Evolutionary conservation across 371 early-diverging fungal genomes (phyloP), one percentile per base, ranked within the genome.

Genomic region (Circinella minor): DNA sequence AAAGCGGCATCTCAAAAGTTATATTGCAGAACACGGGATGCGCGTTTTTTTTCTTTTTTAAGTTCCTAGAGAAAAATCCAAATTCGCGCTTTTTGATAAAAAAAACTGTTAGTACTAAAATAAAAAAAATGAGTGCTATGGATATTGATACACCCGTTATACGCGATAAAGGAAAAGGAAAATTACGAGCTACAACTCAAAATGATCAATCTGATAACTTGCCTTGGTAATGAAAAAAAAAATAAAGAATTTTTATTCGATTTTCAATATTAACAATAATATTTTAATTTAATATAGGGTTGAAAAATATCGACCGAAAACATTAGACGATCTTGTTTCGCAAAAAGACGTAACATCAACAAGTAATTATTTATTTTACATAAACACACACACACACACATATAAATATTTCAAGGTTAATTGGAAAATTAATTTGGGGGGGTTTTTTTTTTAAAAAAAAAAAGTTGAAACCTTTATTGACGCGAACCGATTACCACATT

Each of bases 241-340:
- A 11, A 43, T 1, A 43, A 43, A 43, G 11, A 43, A 43, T 43
- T 11, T 43, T 18, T 15, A 13, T 54, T 39, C 3, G 36, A 36
- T 54, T 54, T 15, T 34, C 18, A 36, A 6, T 4, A 55, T 54
- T 15, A 54, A 54, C 20, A 54, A 18, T 54, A n/a, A n/a, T n/a
- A n/a, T n/a, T n/a, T n/a, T n/a, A n/a, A 6, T 13, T n/a, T 5
- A 54, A 54, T 15, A 27, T 34, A 88, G 96, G 98, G 96, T 98
- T 3, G 98, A 98, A 75, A 98, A 98, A 74, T 98, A 98, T 83
- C 94, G 99, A 4, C 99, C 99, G 27, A 91, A 91, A 67, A 84
- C 89, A n/a, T 90, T 98, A 73, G 85, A 89, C 68, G 93, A 96
- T 65, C 87, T 98, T 65, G 77, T 91, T 11, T 90, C 96, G 4